These are phyloP conservation scores for Xanthoconium stramineum DNA, from an alignment of 768 basidiomycete species.

Conservation along the genomic window DNA sequence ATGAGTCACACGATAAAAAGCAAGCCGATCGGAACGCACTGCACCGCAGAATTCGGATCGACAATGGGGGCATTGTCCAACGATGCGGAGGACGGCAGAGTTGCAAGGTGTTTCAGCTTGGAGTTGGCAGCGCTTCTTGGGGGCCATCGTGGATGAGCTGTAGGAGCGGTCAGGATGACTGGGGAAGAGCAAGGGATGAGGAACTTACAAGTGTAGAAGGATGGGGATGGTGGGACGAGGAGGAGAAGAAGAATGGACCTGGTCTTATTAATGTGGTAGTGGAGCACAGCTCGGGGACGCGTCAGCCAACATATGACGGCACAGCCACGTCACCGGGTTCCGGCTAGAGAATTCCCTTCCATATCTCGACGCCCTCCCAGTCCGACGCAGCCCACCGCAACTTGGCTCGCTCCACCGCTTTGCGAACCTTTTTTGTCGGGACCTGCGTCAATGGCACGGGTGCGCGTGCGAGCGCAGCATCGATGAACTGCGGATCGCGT, in stretches of 20 bases:
- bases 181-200: not conserved
- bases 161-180: not conserved
- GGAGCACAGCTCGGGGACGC: constrained; percentile 30
- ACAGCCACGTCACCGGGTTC: constrained; percentile 20
- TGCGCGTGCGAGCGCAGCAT: constrained; percentile 56
- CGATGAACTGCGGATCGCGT: constrained; percentile 67
- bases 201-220: not conserved
- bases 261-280: constrained; percentile 23
- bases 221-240: not conserved
- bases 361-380: constrained; percentile 83
- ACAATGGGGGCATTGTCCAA: constrained; percentile 84
- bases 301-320: constrained; percentile 23
- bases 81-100: constrained; percentile 76
- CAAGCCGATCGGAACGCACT: constrained; percentile 42
- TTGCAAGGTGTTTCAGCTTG: constrained; percentile 54
- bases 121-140: constrained; percentile 87
- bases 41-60: constrained; percentile 71
- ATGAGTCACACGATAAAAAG: constrained; percentile 9
- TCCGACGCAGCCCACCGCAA: constrained; percentile 62
- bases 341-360: constrained; percentile 36
- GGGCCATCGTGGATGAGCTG: constrained; percentile 49
- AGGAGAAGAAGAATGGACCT: not conserved
- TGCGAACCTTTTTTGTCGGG: constrained; percentile 53
- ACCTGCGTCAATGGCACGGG: constrained; percentile 58
- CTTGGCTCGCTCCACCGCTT: constrained; percentile 56